phyloP scores from a whole-genome alignment of 768 basidiomycete species.

The Stropharia rugosoannulata region DNA sequence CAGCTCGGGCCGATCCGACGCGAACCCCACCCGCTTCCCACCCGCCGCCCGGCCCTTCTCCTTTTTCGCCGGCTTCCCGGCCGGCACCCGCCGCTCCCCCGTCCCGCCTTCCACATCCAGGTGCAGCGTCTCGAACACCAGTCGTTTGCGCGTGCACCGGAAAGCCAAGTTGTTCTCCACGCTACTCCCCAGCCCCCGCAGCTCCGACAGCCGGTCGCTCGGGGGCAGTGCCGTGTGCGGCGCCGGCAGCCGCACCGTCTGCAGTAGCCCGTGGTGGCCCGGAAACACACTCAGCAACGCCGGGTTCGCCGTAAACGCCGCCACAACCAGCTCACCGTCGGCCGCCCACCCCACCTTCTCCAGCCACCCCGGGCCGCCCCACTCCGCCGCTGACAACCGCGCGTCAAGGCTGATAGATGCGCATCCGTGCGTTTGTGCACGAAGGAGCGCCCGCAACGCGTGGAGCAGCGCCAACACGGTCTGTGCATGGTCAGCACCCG shows the following conservation, averaged over 20 bases:
- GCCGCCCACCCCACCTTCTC: conserved; percentile 78
- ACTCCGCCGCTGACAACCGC: conserved; percentile 54
- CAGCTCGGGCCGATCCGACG: conserved; percentile 5
- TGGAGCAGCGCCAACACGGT: conserved; percentile 73
- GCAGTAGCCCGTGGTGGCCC: conserved; percentile 82
- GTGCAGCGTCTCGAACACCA: conserved; percentile 91
- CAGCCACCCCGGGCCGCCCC: conserved; percentile 70
- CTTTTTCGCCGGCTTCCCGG: conserved; percentile 26
- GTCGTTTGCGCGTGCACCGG: conserved; percentile 83
- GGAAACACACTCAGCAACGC: conserved; percentile 73
- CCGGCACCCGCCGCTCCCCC: conserved; percentile 62
- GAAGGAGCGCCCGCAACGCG: conserved; percentile 59
- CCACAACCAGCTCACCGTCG: conserved; percentile 72
- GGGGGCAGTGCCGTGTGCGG: conserved; percentile 73
- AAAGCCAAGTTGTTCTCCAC: conserved; percentile 97
- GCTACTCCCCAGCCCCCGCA: conserved; percentile 77
- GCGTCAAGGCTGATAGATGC: conserved; percentile 70
- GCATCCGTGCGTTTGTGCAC: conserved; percentile 56
- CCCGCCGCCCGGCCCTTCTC: conserved; percentile 24
- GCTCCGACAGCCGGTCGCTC: conserved; percentile 78
- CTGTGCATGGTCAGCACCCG: conserved; percentile 33
- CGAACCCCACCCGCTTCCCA: conserved; percentile 41
- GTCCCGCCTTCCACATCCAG: conserved; percentile 86
- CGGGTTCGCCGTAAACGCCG: conserved; percentile 82
- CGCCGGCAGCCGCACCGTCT: conserved; percentile 74